Base-by-base conservation (phyloP, 164 flowering plant genomes). In the Magnolia changhungtana region DNA sequence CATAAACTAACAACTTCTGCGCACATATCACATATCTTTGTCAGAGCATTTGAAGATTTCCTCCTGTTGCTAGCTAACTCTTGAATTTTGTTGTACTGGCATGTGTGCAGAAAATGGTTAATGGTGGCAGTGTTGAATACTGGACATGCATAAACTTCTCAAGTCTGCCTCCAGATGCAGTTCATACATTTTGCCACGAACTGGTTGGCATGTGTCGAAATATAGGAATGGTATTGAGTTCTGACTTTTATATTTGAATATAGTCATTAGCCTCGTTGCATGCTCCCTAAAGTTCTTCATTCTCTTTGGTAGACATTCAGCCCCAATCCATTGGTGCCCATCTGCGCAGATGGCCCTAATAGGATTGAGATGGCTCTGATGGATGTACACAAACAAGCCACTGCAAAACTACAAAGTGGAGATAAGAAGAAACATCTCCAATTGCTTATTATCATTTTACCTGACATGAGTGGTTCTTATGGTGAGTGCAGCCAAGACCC, bases 81-180 rank as follows among this genome's bases (percentile, higher is more conserved):
- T 37, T 37, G 45, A 37, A 37, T 37, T 37, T 37, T 37, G 45
- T 37, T 37, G 45, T 37, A 37, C 45, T 55, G 61, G 61, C 61
- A 55, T 55, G 61, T 55, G 18, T 59, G 63, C 79, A 94, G 99
- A 94, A 88, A 89, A 87, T 96, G 96, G 77, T 89, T 8, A 87
- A 89, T 78, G 98, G 94, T 23, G 97, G 86, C 6, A 74, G 21
- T 0, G 89, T 96, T 2, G 81, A 84, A 0, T 71, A 3, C 14
- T 96, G 96, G 97, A 71, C 87, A 0, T 91, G 94, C 72, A 69
- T 96, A 1, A 88, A 78, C 75, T 92, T 96, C 76, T 90, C 92
- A 0, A n/a, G 78, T 1, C 1, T 80, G 66, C 49, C 61, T 0
- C 68, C 5, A 23, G 76, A 81, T 63, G 7, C 68, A 10, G 85